Conservation (phyloP, 2,329 filamentous ascomycete species). For the Diplocarpon rosae region DNA sequence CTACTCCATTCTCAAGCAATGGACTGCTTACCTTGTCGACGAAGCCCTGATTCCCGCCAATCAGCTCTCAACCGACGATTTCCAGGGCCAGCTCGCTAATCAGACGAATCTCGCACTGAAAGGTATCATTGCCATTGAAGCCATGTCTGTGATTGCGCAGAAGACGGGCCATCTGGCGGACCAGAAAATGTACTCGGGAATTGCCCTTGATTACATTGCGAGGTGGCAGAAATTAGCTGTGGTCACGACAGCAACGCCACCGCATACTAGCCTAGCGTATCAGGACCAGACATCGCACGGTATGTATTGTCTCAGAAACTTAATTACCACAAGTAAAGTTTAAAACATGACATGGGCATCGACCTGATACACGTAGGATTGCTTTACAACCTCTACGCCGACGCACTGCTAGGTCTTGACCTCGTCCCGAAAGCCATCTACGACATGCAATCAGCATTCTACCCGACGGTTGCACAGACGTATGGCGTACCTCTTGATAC, state of each 20-base stretch:
- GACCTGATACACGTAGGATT: slow-evolving; percentile 17
- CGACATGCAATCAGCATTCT: slow-evolving; percentile 67
- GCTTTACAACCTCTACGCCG: slow-evolving; percentile 77
- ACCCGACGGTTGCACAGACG: slow-evolving; percentile 56
- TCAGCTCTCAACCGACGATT: slow-evolving; percentile 75
- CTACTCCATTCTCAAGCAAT: slow-evolving; percentile 64
- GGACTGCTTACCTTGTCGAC: slow-evolving; percentile 66
- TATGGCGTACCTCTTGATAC: slow-evolving; percentile 77
- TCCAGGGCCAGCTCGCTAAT: slow-evolving; percentile 66
- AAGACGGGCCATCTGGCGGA: slow-evolving; percentile 48
- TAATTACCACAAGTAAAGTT: no score
- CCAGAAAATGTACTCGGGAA: slow-evolving; percentile 44
- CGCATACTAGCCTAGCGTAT: slow-evolving; percentile 72
- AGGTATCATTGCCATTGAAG: slow-evolving; percentile 72
- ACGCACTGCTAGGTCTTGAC: slow-evolving; percentile 66
- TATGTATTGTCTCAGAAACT: background rate
- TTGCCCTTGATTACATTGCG: slow-evolving; percentile 58
- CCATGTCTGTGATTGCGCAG: slow-evolving; percentile 62
- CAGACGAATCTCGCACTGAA: slow-evolving; percentile 78
- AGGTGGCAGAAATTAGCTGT: slow-evolving; percentile 65
- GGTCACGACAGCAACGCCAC: slow-evolving; percentile 45
- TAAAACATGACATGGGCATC: no score
- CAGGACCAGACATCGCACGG: slow-evolving; percentile 43
- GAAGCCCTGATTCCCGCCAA: slow-evolving; percentile 64
- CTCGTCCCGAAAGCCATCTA: slow-evolving; percentile 68